Conservation (phyloP, 768 basidiomycete species). For the Suillus placidus region DNA sequence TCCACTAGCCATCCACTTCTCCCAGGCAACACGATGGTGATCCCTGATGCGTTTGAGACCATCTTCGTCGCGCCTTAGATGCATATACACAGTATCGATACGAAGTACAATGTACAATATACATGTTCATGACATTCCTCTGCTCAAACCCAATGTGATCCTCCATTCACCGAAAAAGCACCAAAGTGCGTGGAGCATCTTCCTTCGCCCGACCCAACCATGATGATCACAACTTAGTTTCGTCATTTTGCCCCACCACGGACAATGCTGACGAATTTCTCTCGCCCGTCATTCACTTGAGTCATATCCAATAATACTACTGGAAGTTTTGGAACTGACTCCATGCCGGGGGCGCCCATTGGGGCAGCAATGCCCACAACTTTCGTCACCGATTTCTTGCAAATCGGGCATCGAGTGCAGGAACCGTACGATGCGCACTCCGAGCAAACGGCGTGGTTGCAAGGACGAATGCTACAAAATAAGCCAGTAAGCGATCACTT, state of each 20-base stretch:
- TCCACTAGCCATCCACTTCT: too few relatives aligned
- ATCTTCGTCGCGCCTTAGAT: too few relatives aligned
- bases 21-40: too few relatives aligned
- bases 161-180: too few relatives aligned
- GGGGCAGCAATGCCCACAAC: background rate
- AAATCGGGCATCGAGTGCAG: background rate
- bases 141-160: too few relatives aligned
- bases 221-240: background rate
- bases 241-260: background rate
- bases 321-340: conserved; percentile 1
- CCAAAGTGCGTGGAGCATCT: background rate
- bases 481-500: background rate
- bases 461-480: background rate
- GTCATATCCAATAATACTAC: background rate
- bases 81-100: too few relatives aligned
- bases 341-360: background rate
- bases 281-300: background rate
- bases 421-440: background rate
- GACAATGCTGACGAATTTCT: background rate
- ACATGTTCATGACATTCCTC: too few relatives aligned
- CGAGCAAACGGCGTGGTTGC: background rate
- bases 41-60: too few relatives aligned
- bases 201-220: background rate
- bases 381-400: background rate
- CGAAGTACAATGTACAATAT: too few relatives aligned